phyloP scores from a whole-genome alignment of 2,329 filamentous ascomycete species.

The Falciphora oryzae region DNA sequence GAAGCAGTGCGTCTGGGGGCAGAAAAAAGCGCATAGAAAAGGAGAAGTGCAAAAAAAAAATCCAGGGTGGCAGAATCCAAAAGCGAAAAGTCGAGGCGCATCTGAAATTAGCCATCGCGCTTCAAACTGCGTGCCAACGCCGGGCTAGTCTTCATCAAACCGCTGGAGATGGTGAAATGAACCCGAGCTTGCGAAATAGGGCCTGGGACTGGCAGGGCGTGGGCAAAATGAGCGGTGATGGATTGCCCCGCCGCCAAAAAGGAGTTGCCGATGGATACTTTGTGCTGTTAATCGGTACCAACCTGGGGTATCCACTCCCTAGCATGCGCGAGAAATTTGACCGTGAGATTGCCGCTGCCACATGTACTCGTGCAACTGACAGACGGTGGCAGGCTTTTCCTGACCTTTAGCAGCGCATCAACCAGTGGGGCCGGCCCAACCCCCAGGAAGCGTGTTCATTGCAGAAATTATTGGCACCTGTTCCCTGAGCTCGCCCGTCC shows the following conservation, averaged over 20 bases:
- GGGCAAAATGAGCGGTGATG: conserved; percentile 1
- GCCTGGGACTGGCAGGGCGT: neutral
- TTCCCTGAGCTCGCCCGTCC: conserved; percentile 2
- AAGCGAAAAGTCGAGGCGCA: neutral
- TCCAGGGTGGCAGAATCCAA: neutral
- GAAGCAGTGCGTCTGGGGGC: neutral
- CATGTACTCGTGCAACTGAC: neutral
- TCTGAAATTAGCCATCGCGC: neutral
- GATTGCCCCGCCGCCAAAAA: neutral
- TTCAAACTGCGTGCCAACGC: neutral
- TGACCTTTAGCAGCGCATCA: neutral
- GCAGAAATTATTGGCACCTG: conserved; percentile 1
- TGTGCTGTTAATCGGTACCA: neutral
- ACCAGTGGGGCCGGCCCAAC: neutral
- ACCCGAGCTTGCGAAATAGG: neutral
- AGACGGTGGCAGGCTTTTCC: neutral
- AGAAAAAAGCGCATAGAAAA: neutral
- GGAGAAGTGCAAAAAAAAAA: neutral
- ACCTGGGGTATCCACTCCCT: neutral
- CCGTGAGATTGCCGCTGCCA: neutral
- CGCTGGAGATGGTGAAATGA: neutral
- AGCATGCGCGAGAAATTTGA: neutral
- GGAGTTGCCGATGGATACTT: neutral
- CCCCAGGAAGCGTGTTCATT: conserved; percentile 10
- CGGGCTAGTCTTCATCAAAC: neutral